Percentiles rank a stretch among this genome's conserved stretches.
These are phyloP conservation scores for Dovyalis caffra DNA, from an alignment of 345 rosid genomes.

Conservation along the genomic window DNA sequence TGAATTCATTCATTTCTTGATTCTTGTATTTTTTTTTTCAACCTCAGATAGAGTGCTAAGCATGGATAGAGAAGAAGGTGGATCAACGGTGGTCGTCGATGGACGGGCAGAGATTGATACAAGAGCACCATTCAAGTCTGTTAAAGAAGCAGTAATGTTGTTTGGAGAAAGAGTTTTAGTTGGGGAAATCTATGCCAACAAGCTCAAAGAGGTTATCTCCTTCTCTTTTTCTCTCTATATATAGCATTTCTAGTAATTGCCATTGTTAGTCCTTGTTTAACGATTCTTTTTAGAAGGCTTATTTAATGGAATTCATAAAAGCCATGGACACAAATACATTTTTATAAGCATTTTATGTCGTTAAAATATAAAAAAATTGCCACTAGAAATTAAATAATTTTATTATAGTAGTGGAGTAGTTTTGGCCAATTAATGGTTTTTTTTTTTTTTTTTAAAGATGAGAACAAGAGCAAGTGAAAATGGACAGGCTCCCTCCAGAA, in stretches of 20 bases:
- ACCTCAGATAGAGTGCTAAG: not conserved
- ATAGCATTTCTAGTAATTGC: not conserved
- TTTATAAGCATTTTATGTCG: too few species aligned
- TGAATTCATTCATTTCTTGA: too few species aligned
- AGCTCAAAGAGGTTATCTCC: constrained; percentile 24
- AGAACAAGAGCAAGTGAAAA: constrained; percentile 22
- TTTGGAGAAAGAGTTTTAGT: constrained; percentile 30
- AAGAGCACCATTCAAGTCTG: constrained; percentile 28
- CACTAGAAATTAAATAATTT: too few species aligned
- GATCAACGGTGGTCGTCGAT: constrained; percentile 1
- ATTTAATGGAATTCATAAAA: too few species aligned
- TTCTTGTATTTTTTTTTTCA: too few species aligned
- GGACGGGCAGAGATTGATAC: constrained; percentile 32
- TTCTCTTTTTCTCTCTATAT: not conserved
- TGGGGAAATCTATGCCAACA: constrained; percentile 25
- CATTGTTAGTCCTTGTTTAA: too few species aligned
- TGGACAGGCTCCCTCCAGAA: constrained; percentile 25
- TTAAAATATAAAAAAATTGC: too few species aligned
- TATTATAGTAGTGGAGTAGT: too few species aligned
- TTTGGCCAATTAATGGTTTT: not conserved
- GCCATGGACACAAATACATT: too few species aligned
- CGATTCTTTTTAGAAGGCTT: too few species aligned
- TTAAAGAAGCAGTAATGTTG: constrained; percentile 25
- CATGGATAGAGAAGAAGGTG: constrained; percentile 7
- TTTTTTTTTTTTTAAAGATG: constrained; percentile 20